phyloP scores from a whole-genome alignment of 108 stramenopile genomes.

The Stephanodiscus triporus region DNA sequence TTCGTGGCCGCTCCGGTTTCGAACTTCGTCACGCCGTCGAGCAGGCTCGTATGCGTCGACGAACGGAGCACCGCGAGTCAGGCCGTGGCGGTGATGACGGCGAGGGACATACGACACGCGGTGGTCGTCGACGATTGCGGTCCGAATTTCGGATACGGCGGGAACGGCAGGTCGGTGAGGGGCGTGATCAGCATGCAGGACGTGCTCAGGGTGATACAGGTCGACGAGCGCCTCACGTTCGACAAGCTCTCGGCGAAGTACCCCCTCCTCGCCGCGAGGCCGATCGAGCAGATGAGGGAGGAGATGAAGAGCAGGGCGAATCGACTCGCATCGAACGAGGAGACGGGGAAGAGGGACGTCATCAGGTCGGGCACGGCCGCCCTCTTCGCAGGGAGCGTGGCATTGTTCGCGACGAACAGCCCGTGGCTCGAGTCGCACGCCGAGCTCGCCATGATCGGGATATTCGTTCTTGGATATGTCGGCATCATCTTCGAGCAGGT shows the following conservation, averaged over 20 bases:
- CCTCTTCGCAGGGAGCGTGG: slow-evolving; percentile 56
- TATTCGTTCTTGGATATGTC: slow-evolving; percentile 90
- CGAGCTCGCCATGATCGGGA: slow-evolving; percentile 80
- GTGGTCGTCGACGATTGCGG: slow-evolving; percentile 58
- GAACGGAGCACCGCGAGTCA: slow-evolving; percentile 69
- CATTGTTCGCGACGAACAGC: slow-evolving; percentile 71
- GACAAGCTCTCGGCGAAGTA: slow-evolving; percentile 70
- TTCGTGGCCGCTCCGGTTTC: slow-evolving; percentile 74
- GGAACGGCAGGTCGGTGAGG: slow-evolving; percentile 34
- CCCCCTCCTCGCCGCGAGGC: slow-evolving; percentile 63
- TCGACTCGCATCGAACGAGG: slow-evolving; percentile 52
- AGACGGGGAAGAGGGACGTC: slow-evolving; percentile 81
- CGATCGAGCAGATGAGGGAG: slow-evolving; percentile 77
- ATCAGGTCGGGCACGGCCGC: slow-evolving; percentile 64
- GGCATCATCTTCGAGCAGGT: slow-evolving; percentile 95
- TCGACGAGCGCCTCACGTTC: slow-evolving; percentile 77
- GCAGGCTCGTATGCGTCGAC: slow-evolving; percentile 57
- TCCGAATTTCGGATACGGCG: slow-evolving; percentile 27
- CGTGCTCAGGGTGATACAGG: slow-evolving; percentile 77
- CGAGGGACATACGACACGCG: slow-evolving; percentile 73
- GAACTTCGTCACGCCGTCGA: slow-evolving; percentile 73
- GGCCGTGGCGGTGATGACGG: slow-evolving; percentile 80
- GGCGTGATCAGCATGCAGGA: slow-evolving; percentile 87
- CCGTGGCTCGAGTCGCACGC: slow-evolving; percentile 84
- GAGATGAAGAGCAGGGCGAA: slow-evolving; percentile 82